These are phyloP conservation scores for Avena eriantha DNA, from an alignment of 176 grass and related monocot species.

Conservation along the genomic window DNA sequence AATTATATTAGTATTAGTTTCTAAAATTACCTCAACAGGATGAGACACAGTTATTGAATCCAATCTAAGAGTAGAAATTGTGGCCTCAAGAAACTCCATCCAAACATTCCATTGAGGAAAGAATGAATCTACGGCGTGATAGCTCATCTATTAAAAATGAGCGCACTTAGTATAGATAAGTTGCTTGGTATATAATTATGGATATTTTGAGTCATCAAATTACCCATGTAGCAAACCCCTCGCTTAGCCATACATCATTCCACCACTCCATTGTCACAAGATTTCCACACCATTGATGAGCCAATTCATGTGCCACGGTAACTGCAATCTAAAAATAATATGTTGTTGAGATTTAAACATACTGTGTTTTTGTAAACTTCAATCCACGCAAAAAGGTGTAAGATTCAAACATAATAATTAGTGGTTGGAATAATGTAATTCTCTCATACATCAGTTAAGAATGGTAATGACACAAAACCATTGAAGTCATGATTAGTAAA, in stretches of 20 bases:
- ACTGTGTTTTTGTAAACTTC: not conserved
- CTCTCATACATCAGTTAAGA: not conserved
- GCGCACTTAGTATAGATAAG: not conserved
- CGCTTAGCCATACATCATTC: not conserved
- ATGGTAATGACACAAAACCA: not conserved
- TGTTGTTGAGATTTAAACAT: not conserved
- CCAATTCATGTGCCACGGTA: not conserved
- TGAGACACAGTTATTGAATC: slow-evolving; percentile 72
- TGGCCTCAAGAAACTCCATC: slow-evolving; percentile 50
- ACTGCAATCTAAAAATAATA: not conserved
- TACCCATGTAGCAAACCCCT: not conserved
- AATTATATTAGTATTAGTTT: too few relatives aligned
- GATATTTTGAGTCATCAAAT: not conserved
- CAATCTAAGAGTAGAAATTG: slow-evolving; percentile 50
- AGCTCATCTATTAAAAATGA: not conserved
- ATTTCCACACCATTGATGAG: slow-evolving; percentile 5
- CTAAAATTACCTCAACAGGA: slow-evolving; percentile 67
- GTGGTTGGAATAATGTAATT: too few relatives aligned
- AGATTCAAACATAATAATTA: too few relatives aligned
- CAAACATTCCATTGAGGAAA: not conserved
- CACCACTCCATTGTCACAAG: slow-evolving; percentile 1
- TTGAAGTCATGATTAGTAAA: not conserved
- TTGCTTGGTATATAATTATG: not conserved
- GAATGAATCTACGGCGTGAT: not conserved
- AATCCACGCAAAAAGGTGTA: not conserved